Evolutionary conservation across 768 basidiomycete genomes (phyloP).

Genomic region (Hygrophorus russula): DNA sequence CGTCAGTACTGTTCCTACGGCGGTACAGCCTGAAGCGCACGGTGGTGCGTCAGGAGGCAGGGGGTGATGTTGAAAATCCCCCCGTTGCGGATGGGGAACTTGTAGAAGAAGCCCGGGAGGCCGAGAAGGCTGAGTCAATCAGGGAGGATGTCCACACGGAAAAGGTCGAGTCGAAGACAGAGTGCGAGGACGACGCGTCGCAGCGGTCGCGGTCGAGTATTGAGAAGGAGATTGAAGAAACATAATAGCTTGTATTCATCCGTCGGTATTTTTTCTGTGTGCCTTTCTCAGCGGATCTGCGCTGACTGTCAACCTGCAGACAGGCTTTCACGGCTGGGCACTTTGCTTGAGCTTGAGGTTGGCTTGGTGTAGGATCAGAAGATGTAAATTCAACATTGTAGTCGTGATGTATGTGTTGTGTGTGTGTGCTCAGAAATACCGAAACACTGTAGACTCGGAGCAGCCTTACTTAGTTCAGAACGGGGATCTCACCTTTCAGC

Average conservation of each 20-base stretch:
- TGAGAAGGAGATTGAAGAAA: slow-evolving; percentile 18
- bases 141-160: not conserved
- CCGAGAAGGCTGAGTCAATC: not conserved
- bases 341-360: too few species aligned
- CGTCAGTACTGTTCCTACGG: slow-evolving; percentile 42
- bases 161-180: not conserved
- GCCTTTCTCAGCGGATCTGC: too few species aligned
- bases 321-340: too few species aligned
- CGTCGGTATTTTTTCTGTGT: too few species aligned
- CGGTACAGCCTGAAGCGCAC: slow-evolving; percentile 47
- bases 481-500: not conserved
- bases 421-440: too few species aligned
- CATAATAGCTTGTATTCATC: not conserved
- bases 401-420: too few species aligned
- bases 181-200: not conserved
- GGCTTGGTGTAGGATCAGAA: too few species aligned
- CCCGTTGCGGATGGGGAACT: slow-evolving; percentile 1
- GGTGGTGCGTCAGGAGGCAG: slow-evolving; percentile 20
- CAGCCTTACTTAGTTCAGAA: not conserved
- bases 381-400: too few species aligned
- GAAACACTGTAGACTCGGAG: too few species aligned
- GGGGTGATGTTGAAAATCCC: slow-evolving; percentile 13
- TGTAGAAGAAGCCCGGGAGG: slow-evolving; percentile 17
- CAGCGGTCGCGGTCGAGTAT: slow-evolving; percentile 3
- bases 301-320: too few species aligned